Percentiles rank a stretch among this genome's conserved stretches.
Evolutionary conservation across 108 stramenopile species (phyloP).

Genomic region (Cyclotella kingstonii): DNA sequence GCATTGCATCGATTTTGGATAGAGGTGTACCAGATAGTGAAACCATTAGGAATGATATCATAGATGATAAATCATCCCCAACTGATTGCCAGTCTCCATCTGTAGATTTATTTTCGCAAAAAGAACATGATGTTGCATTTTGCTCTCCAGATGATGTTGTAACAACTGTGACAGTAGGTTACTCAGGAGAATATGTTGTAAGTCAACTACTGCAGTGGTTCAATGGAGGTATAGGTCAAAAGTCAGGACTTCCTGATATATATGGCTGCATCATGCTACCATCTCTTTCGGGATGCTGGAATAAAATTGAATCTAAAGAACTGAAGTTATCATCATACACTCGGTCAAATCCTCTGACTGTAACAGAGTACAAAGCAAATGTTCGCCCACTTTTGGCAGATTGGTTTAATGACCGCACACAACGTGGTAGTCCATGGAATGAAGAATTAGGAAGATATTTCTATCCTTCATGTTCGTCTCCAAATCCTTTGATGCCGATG

Average conservation of each 20-base stretch:
- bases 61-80: background rate
- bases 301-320: constrained; percentile 24
- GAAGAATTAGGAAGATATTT: constrained; percentile 63
- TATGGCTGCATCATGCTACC: constrained; percentile 72
- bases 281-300: constrained; percentile 52
- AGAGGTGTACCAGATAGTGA: too few species aligned
- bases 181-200: constrained; percentile 81
- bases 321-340: constrained; percentile 30
- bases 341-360: constrained; percentile 22
- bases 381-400: constrained; percentile 64
- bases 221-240: constrained; percentile 85
- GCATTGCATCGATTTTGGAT: too few species aligned
- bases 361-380: constrained; percentile 48
- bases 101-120: background rate
- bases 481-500: constrained; percentile 54
- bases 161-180: constrained; percentile 66
- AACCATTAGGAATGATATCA: too few species aligned
- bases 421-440: constrained; percentile 77
- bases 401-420: constrained; percentile 73
- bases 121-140: constrained; percentile 9
- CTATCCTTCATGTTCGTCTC: constrained; percentile 22
- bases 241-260: constrained; percentile 71
- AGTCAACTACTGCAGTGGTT: constrained; percentile 86
- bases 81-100: constrained; percentile 2
- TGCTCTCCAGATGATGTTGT: constrained; percentile 82